These are phyloP conservation scores for Salix caprea DNA, from an alignment of 345 rosid genomes.

Conservation along the genomic window DNA sequence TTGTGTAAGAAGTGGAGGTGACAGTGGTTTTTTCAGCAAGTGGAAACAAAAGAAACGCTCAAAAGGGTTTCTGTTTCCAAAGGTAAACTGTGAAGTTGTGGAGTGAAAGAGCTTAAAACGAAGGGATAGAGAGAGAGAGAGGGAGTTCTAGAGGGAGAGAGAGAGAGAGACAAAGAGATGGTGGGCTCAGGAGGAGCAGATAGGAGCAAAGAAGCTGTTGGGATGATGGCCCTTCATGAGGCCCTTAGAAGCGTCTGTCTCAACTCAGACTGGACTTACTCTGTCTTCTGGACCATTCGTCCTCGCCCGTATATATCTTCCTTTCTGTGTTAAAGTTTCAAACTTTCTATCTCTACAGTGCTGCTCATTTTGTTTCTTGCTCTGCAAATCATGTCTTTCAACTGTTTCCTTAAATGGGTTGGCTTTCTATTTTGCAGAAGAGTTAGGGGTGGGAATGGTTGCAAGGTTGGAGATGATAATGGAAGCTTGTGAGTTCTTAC, in stretches of 20 bases:
- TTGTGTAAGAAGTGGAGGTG: neutral
- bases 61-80: neutral
- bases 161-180: constrained; percentile 49
- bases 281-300: constrained; percentile 99
- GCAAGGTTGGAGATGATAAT: constrained; percentile 97
- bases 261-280: constrained; percentile 97
- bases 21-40: neutral
- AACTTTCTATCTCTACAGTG: neutral
- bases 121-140: neutral
- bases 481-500: constrained; percentile 91
- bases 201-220: constrained; percentile 98
- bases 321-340: neutral
- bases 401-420: constrained; percentile 30
- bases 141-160: constrained; percentile 3
- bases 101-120: neutral
- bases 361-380: neutral
- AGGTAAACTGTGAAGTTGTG: neutral
- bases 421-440: constrained; percentile 54
- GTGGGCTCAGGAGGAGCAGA: constrained; percentile 98
- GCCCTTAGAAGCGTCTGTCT: constrained; percentile 98
- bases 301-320: constrained; percentile 77
- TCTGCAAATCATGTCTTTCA: constrained; percentile 9
- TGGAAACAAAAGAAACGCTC: neutral
- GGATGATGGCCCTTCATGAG: constrained; percentile 99
- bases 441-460: constrained; percentile 93